Conservation (phyloP, 305 asterid genomes). For the Fraxinus greggii region DNA sequence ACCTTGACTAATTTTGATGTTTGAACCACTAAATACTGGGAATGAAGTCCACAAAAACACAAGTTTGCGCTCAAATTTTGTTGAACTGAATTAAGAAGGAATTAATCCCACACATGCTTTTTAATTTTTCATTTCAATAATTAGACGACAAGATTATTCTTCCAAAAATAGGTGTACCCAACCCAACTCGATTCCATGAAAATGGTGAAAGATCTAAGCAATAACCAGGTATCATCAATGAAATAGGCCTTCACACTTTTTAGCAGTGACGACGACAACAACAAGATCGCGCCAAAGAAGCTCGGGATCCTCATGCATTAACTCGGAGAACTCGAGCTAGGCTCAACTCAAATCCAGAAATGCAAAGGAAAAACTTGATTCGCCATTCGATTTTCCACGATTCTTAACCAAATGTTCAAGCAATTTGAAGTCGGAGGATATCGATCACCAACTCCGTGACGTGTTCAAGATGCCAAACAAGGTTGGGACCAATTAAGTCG, state of each 20-base stretch:
- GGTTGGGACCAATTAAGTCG: constrained; percentile 72
- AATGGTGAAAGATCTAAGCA: constrained; percentile 92
- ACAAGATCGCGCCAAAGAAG: constrained; percentile 89
- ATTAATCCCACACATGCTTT: no score
- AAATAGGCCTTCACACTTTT: constrained; percentile 87
- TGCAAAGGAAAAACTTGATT: constrained; percentile 58
- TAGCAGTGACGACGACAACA: constrained; percentile 91
- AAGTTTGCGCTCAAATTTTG: no score
- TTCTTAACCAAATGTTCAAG: constrained; percentile 82
- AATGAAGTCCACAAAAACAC: no score
- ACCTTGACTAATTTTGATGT: background rate
- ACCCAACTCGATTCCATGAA: background rate
- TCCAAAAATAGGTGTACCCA: no score
- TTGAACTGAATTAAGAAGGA: no score
- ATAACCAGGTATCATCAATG: constrained; percentile 74
- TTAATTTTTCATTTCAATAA: no score
- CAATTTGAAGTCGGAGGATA: constrained; percentile 76
- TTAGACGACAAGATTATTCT: no score
- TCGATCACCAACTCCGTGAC: constrained; percentile 87
- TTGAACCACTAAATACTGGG: no score
- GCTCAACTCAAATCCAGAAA: constrained; percentile 74
- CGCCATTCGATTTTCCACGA: constrained; percentile 72
- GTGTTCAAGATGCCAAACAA: constrained; percentile 90
- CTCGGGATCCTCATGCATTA: constrained; percentile 94
- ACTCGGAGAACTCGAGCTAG: constrained; percentile 81